Evolutionary conservation across 352 stramenopile genomes (phyloP).

Genomic region (Phytopythium mirpurense): DNA sequence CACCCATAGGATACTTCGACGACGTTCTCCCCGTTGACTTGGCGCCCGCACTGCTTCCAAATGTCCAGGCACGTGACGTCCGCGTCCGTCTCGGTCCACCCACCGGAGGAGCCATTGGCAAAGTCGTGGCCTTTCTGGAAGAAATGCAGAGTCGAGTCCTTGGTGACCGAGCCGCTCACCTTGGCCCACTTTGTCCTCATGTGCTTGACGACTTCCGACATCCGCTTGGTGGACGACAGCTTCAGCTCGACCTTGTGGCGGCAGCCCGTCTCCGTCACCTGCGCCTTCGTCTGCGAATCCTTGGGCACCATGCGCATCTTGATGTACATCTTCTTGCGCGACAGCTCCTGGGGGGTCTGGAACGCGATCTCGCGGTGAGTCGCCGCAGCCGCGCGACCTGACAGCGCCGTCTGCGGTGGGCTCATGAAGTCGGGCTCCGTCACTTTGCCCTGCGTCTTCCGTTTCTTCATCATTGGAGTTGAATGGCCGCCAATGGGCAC

Average conservation of each 20-base stretch:
- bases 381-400: constrained; percentile 11
- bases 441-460: not conserved
- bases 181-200: constrained; percentile 75
- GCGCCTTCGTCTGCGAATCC: constrained; percentile 50
- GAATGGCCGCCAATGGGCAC: not conserved
- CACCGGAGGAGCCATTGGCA: not conserved
- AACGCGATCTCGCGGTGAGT: constrained; percentile 18
- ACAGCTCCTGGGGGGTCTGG: constrained; percentile 47
- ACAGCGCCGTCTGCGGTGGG: constrained; percentile 15
- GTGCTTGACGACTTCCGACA: constrained; percentile 70
- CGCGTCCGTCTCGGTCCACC: constrained; percentile 37
- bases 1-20: constrained; percentile 70
- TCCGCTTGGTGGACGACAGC: constrained; percentile 69
- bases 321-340: constrained; percentile 73
- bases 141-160: constrained; percentile 35
- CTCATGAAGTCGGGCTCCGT: constrained; percentile 26
- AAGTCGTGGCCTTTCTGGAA: constrained; percentile 37
- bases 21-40: constrained; percentile 58
- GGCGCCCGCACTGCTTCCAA: constrained; percentile 60
- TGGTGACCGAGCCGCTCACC: constrained; percentile 26
- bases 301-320: constrained; percentile 78
- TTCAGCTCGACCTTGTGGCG: constrained; percentile 81
- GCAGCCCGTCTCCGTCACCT: constrained; percentile 38
- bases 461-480: constrained; percentile 16
- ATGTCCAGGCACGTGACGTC: constrained; percentile 68